Percentiles rank a stretch among this genome's conserved stretches.
These are phyloP conservation scores for Stephania japonica DNA, from an alignment of 164 flowering plant genomes.

Conservation along the genomic window DNA sequence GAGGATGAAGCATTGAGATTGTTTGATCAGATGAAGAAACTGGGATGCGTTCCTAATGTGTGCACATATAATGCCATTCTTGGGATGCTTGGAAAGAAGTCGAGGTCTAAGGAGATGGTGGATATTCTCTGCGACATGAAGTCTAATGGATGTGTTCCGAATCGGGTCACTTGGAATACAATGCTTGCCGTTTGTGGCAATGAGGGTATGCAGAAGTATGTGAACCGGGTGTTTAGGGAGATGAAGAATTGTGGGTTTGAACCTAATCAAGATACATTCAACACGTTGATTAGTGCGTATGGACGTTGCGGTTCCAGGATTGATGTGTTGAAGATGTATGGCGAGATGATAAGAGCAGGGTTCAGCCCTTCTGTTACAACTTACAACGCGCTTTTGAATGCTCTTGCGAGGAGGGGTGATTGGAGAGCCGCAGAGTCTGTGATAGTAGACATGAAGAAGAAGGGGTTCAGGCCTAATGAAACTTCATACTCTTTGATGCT, in stretches of 20 bases:
- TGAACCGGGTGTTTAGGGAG: constrained; percentile 56
- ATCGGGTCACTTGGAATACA: constrained; percentile 88
- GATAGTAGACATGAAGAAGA: constrained; percentile 59
- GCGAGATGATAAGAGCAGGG: constrained; percentile 71
- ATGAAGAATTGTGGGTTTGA: constrained; percentile 93
- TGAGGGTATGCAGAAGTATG: constrained; percentile 57
- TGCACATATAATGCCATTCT: constrained; percentile 75
- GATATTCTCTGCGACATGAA: constrained; percentile 66
- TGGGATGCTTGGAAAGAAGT: constrained; percentile 82
- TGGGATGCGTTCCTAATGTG: constrained; percentile 81
- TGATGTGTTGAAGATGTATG: constrained; percentile 49
- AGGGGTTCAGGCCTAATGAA: constrained; percentile 78
- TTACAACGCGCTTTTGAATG: constrained; percentile 79
- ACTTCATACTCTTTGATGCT: constrained; percentile 80
- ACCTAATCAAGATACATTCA: constrained; percentile 83
- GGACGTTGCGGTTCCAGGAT: constrained; percentile 70
- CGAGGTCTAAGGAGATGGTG: constrained; percentile 64
- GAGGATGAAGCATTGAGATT: constrained; percentile 62
- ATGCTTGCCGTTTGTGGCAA: constrained; percentile 76
- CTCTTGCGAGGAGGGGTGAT: constrained; percentile 69
- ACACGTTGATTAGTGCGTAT: constrained; percentile 75
- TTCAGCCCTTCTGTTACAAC: constrained; percentile 72
- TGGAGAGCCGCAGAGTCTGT: constrained; percentile 73
- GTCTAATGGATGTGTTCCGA: constrained; percentile 57
- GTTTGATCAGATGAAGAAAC: constrained; percentile 59